phyloP scores from a whole-genome alignment of 2,329 filamentous ascomycete genomes.

The Fusarium chlamydosporum region DNA sequence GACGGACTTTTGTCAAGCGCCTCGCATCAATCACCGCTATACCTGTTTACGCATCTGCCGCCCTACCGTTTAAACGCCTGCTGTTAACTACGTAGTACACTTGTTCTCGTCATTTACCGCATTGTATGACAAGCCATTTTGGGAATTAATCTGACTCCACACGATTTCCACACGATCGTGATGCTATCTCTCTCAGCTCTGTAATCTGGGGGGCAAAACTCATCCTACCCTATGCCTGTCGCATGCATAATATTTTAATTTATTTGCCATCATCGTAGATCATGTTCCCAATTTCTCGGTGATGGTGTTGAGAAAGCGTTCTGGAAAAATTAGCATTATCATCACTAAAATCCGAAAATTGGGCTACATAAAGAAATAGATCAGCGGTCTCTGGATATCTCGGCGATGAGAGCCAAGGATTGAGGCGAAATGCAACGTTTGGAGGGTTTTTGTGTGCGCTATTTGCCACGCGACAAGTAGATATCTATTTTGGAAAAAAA shows the following conservation, averaged over 20 bases:
- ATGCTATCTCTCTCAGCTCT: conserved; percentile 9
- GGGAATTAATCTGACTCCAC: background rate
- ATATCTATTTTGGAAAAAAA: background rate
- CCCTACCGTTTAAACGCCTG: background rate
- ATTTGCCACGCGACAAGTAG: conserved; percentile 11
- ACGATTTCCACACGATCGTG: background rate
- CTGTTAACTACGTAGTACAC: too few relatives aligned
- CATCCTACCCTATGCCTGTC: background rate
- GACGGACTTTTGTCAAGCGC: conserved; percentile 32
- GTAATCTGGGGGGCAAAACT: background rate
- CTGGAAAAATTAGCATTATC: background rate
- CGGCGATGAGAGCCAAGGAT: conserved; percentile 12
- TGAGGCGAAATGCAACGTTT: background rate
- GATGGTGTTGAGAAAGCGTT: background rate
- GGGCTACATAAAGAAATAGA: background rate
- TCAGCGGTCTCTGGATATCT: conserved; percentile 1
- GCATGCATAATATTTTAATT: background rate
- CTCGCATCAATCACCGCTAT: conserved; percentile 3
- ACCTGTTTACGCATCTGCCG: conserved; percentile 10
- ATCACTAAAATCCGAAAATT: background rate
- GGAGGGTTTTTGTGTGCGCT: background rate
- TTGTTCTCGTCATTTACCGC: background rate
- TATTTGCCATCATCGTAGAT: background rate
- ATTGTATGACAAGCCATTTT: background rate
- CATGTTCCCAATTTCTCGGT: background rate